Conservation (phyloP, 208 protist species). For the Endotrypanum monterogeii region DNA sequence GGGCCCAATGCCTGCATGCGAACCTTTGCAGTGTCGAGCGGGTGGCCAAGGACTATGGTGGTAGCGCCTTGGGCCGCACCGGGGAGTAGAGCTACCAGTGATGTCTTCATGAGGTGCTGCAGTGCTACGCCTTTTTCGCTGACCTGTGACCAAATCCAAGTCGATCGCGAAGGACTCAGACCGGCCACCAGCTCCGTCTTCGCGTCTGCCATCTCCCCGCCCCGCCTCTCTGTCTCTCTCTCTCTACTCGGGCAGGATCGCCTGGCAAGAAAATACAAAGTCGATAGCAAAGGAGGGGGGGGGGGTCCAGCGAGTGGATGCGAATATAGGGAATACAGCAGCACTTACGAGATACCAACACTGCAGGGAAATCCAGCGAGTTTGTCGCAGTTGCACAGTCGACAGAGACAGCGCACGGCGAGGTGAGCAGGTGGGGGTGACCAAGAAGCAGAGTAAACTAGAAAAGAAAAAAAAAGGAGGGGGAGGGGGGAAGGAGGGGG, state of each 20-base stretch:
- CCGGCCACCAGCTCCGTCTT: neutral
- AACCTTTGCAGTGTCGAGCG: conserved; percentile 89
- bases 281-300: neutral
- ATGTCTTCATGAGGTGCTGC: conserved; percentile 9
- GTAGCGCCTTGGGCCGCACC: conserved; percentile 79
- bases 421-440: too few relatives aligned
- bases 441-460: neutral
- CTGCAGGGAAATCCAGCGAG: neutral
- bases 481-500: neutral
- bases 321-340: neutral
- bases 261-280: neutral
- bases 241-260: too few relatives aligned
- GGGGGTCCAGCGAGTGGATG: neutral
- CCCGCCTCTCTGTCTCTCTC: too few relatives aligned
- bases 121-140: conserved; percentile 7
- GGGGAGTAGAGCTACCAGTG: conserved; percentile 52
- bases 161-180: conserved; percentile 2
- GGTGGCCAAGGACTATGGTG: conserved; percentile 77
- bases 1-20: conserved; percentile 83
- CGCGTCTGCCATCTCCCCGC: neutral
- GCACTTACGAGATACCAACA: neutral
- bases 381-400: neutral
- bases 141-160: neutral
- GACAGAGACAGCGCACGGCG: too few relatives aligned
- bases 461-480: conserved; percentile 1